Conservation (phyloP, 352 stramenopile species). For the Halophytophthora batemanensis region DNA sequence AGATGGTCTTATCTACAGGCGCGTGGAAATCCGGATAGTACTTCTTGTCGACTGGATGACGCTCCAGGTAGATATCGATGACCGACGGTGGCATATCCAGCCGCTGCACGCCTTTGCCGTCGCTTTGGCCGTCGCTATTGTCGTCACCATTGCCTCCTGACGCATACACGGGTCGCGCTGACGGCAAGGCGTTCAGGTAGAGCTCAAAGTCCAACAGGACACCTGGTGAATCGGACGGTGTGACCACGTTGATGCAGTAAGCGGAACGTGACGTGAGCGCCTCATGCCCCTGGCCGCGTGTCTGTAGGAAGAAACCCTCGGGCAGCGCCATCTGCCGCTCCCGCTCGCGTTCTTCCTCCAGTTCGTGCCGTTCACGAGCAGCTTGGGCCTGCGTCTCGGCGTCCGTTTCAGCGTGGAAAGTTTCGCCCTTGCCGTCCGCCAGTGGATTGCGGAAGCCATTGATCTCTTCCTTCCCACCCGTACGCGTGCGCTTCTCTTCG, state of each 20-base stretch:
- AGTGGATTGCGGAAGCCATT: slow-evolving; percentile 12
- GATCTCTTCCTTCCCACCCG: slow-evolving; percentile 3
- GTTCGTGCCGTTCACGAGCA: slow-evolving; percentile 3
- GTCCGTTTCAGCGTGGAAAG: slow-evolving; percentile 17
- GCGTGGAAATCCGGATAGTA: slow-evolving; percentile 59
- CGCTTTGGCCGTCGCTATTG: slow-evolving; percentile 4
- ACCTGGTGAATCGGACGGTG: slow-evolving; percentile 49
- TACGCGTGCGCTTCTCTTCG: slow-evolving; percentile 1
- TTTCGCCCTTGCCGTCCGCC: slow-evolving; percentile 9
- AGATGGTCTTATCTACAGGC: slow-evolving; percentile 69
- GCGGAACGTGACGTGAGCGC: slow-evolving; percentile 44
- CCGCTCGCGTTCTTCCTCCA: slow-evolving; percentile 17
- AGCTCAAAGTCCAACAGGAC: slow-evolving; percentile 71
- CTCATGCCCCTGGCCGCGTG: slow-evolving; percentile 68
- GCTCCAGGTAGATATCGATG: slow-evolving; percentile 77
- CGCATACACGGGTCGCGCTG: slow-evolving; percentile 53
- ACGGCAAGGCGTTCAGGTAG: slow-evolving; percentile 69
- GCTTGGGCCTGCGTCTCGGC: slow-evolving; percentile 12
- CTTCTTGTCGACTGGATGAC: slow-evolving; percentile 68
- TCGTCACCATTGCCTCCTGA: slow-evolving; percentile 33
- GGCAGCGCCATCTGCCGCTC: slow-evolving; percentile 30
- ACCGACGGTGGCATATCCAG: slow-evolving; percentile 64
- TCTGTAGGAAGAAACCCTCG: slow-evolving; percentile 70
- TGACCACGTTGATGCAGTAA: slow-evolving; percentile 82
- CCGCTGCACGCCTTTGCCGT: slow-evolving; percentile 10